These are phyloP conservation scores for Bolboschoenus planiculmis DNA, from an alignment of 176 grass and related monocot genomes.

Conservation along the genomic window DNA sequence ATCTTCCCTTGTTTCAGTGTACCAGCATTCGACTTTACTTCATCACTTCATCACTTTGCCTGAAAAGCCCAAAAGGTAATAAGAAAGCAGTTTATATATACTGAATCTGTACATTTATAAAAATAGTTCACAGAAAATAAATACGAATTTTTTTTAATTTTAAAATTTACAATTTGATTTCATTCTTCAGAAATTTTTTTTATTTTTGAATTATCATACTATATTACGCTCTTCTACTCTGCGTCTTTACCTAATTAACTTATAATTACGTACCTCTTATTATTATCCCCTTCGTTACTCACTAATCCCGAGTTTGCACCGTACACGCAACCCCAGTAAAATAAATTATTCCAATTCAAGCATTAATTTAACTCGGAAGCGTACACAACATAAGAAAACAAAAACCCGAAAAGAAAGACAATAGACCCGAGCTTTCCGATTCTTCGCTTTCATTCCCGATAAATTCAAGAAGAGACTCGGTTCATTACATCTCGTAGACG, in stretches of 20 bases:
- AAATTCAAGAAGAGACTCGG: background rate
- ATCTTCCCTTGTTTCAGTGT: background rate
- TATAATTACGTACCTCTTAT: background rate
- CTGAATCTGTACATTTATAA: too few relatives aligned
- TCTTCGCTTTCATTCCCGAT: conserved; percentile 15
- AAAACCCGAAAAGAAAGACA: conserved; percentile 14
- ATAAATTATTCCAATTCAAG: background rate
- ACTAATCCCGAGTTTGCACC: conserved; percentile 6
- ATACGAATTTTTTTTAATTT: too few relatives aligned
- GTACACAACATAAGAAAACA: conserved; percentile 14
- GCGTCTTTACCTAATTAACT: background rate
- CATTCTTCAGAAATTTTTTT: too few relatives aligned
- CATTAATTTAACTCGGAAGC: background rate
- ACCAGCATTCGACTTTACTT: background rate
- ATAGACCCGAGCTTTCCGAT: conserved; percentile 16
- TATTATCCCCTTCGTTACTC: background rate
- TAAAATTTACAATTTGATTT: too few relatives aligned
- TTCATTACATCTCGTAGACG: background rate
- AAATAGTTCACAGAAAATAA: too few relatives aligned
- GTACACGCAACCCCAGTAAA: background rate
- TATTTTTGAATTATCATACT: background rate
- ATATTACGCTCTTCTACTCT: background rate
- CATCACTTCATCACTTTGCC: background rate
- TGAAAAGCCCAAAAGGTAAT: background rate
- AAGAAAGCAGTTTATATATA: conserved; percentile 3